These are phyloP conservation scores for Jatropha multifida DNA, from an alignment of 441 rosid genomes.

Conservation along the genomic window DNA sequence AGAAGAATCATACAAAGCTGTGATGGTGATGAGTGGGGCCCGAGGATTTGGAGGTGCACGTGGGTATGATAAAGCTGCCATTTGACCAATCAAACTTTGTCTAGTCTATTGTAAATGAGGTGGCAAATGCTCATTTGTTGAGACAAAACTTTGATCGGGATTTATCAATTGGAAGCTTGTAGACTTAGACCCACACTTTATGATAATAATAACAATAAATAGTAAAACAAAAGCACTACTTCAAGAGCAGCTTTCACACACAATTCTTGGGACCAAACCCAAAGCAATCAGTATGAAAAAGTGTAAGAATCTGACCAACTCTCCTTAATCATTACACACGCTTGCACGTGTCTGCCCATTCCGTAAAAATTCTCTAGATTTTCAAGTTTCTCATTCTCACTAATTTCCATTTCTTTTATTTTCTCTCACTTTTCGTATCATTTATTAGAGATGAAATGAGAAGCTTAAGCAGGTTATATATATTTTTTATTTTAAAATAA, in stretches of 20 bases:
- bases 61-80: conserved; percentile 28
- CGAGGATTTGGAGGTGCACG: conserved; percentile 27
- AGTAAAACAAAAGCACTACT: background rate
- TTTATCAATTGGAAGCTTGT: too few species aligned
- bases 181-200: too few species aligned
- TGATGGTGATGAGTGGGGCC: conserved; percentile 18
- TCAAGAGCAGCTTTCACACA: background rate
- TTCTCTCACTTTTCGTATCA: too few species aligned
- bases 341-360: background rate
- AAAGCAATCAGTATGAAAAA: conserved; percentile 3
- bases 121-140: background rate
- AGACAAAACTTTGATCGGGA: background rate
- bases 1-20: conserved; percentile 14
- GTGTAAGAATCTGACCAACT: background rate
- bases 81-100: conserved; percentile 19
- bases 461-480: too few species aligned
- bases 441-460: too few species aligned
- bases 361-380: too few species aligned
- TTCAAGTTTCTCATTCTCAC: too few species aligned
- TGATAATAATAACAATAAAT: too few species aligned
- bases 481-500: too few species aligned
- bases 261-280: background rate
- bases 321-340: background rate
- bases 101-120: background rate
- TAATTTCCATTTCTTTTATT: too few species aligned